Evolutionary conservation across 768 basidiomycete genomes (phyloP).

Genomic region (Porpolomopsis calyptriformis): DNA sequence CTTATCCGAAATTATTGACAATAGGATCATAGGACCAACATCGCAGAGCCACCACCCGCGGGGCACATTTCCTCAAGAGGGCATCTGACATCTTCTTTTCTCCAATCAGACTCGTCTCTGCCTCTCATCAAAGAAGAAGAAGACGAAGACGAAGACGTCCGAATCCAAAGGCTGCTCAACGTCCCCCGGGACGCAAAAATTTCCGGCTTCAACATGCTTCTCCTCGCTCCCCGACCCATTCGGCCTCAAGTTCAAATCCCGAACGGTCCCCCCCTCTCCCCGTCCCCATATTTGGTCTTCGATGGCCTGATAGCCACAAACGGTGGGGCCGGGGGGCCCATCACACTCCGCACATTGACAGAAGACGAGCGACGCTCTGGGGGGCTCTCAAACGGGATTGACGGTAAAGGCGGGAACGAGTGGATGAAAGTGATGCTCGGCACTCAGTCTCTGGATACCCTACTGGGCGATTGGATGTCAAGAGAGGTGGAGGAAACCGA

Average conservation of each 20-base stretch:
- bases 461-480: slow-evolving; percentile 28
- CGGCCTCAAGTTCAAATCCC: slow-evolving; percentile 13
- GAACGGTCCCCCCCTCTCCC: background rate
- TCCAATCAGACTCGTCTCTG: slow-evolving; percentile 39
- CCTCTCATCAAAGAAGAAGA: slow-evolving; percentile 35
- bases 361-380: slow-evolving; percentile 39
- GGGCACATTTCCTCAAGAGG: slow-evolving; percentile 55
- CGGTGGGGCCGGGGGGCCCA: slow-evolving; percentile 52
- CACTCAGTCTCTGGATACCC: slow-evolving; percentile 30
- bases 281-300: slow-evolving; percentile 27
- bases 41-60: slow-evolving; percentile 54
- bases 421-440: slow-evolving; percentile 75
- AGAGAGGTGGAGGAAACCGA: slow-evolving; percentile 35
- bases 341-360: slow-evolving; percentile 45
- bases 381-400: slow-evolving; percentile 68
- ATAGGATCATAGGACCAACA: slow-evolving; percentile 56
- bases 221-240: slow-evolving; percentile 38
- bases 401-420: slow-evolving; percentile 43
- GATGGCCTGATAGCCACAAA: slow-evolving; percentile 57
- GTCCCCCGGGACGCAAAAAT: slow-evolving; percentile 41
- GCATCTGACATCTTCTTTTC: slow-evolving; percentile 53
- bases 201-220: slow-evolving; percentile 75
- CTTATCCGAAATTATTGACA: slow-evolving; percentile 1
- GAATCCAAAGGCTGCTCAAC: slow-evolving; percentile 16
- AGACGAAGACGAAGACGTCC: slow-evolving; percentile 19